Conservation (phyloP, 2,329 filamentous ascomycete genomes). For the Pseudogymnoascus sp. region DNA sequence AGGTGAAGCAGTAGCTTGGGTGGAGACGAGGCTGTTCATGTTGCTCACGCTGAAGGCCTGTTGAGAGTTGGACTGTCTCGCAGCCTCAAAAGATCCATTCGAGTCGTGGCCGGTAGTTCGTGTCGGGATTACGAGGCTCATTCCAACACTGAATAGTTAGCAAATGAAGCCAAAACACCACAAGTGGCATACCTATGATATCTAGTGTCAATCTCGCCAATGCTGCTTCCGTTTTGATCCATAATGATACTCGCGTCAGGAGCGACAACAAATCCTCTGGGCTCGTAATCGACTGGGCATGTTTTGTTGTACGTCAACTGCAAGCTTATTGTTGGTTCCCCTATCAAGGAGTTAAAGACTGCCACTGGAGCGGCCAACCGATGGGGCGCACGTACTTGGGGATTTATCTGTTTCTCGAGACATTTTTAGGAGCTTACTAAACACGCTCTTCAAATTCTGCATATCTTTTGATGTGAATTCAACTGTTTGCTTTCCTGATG, state of each 20-base stretch:
- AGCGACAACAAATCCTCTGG: background rate
- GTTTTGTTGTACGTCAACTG: conserved; percentile 5
- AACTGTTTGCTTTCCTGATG: background rate
- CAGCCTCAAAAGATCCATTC: background rate
- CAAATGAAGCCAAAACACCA: background rate
- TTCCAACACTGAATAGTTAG: background rate
- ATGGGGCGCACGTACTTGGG: background rate
- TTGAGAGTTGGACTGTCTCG: background rate
- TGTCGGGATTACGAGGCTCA: background rate
- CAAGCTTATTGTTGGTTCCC: background rate
- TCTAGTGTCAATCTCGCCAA: background rate
- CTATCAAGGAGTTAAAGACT: background rate
- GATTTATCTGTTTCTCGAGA: background rate
- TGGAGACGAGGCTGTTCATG: background rate
- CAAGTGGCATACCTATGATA: background rate
- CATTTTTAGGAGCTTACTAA: background rate
- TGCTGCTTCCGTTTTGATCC: background rate
- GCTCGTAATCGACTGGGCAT: background rate
- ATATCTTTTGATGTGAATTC: background rate
- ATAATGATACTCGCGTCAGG: background rate
- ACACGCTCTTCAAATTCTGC: background rate
- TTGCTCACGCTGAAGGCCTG: background rate
- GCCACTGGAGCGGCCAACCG: background rate
- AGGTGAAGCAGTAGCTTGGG: background rate
- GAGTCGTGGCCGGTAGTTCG: too few relatives aligned